These are phyloP conservation scores for Termitomyces sp. DNA, from an alignment of 768 basidiomycete species.

Conservation along the genomic window DNA sequence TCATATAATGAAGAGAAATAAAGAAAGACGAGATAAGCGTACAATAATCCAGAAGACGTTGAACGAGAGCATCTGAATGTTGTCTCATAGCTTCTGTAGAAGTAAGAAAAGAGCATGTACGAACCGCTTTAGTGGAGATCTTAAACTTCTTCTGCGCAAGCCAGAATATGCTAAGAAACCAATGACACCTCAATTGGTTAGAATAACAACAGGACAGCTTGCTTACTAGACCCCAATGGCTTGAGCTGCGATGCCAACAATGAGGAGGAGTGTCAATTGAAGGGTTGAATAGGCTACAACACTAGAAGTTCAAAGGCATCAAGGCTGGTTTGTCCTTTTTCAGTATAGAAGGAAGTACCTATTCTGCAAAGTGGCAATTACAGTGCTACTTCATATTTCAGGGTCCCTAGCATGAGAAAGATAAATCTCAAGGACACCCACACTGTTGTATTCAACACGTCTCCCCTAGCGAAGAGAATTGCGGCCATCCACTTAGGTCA, in stretches of 20 bases:
- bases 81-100: neutral
- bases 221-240: slow-evolving; percentile 66
- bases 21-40: slow-evolving; percentile 14
- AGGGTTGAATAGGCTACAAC: slow-evolving; percentile 70
- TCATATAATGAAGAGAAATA: neutral
- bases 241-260: slow-evolving; percentile 65
- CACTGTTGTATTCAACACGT: slow-evolving; percentile 75
- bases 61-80: slow-evolving; percentile 29
- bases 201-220: neutral
- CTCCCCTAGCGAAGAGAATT: slow-evolving; percentile 47
- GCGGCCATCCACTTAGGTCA: neutral
- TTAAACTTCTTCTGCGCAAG: slow-evolving; percentile 61
- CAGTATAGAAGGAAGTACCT: slow-evolving; percentile 33
- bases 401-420: neutral
- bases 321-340: neutral
- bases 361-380: slow-evolving; percentile 69
- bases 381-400: slow-evolving; percentile 42
- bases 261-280: slow-evolving; percentile 63
- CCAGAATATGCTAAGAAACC: slow-evolving; percentile 57
- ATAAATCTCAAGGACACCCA: slow-evolving; percentile 32
- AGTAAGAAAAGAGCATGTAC: slow-evolving; percentile 9
- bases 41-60: slow-evolving; percentile 73
- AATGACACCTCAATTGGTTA: neutral
- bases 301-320: slow-evolving; percentile 28
- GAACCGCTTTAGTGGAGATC: slow-evolving; percentile 61